Conservation (phyloP, 208 protist genomes). For the Leishmania arabica region DNA sequence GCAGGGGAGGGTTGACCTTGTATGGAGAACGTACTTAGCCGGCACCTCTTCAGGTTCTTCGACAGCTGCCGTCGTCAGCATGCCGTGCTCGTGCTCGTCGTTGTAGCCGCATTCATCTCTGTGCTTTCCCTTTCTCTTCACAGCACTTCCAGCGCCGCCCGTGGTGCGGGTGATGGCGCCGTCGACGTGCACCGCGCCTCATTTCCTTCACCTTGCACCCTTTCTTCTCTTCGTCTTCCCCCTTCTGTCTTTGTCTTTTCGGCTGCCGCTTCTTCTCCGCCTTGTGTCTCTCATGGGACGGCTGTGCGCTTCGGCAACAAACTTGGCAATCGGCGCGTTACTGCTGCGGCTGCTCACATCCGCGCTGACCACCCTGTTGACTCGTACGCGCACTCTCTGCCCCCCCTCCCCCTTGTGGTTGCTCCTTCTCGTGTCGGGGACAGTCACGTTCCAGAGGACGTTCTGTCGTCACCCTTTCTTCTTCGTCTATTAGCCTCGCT, state of each 20-base stretch:
- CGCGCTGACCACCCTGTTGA: background rate
- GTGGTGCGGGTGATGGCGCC: background rate
- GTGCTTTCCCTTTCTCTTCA: background rate
- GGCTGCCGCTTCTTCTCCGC: background rate
- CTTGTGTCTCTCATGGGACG: background rate
- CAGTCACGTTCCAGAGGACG: background rate
- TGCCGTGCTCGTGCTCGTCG: background rate
- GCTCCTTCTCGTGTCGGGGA: background rate
- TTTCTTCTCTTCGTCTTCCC: constrained; percentile 3
- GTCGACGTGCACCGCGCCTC: background rate
- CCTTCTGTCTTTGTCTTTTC: background rate
- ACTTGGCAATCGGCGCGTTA: background rate
- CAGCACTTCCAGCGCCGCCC: background rate
- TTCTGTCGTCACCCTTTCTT: background rate
- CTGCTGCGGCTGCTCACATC: background rate
- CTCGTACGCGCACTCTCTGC: background rate
- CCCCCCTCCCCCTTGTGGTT: background rate
- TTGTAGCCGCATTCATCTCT: background rate
- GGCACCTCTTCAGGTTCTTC: background rate
- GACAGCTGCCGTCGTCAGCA: background rate
- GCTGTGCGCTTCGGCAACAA: background rate
- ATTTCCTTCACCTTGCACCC: constrained; percentile 1
- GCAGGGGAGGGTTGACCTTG: background rate
- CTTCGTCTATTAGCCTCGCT: background rate
- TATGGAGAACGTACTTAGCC: background rate